Conservation (phyloP, 208 protist species). For the Crithidia bombi region DNA sequence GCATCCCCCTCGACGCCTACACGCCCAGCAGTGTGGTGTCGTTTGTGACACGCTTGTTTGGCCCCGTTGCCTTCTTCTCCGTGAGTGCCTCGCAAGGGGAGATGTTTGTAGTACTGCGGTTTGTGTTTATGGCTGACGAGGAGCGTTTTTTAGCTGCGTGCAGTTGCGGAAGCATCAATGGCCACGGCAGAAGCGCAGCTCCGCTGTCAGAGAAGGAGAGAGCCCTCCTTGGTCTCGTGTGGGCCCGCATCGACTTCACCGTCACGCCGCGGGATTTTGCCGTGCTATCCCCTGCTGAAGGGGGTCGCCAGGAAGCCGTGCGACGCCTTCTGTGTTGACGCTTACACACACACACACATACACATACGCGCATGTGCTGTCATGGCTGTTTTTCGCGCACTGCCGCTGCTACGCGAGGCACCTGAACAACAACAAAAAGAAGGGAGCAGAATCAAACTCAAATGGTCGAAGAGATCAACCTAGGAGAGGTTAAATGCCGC, state of each 20-base stretch:
- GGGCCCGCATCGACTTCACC: constrained; percentile 3
- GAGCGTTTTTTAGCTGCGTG: constrained; percentile 25
- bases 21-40: constrained; percentile 29
- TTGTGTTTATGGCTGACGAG: constrained; percentile 37
- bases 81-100: not conserved
- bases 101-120: constrained; percentile 30
- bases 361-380: no score
- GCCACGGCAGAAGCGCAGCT: not conserved
- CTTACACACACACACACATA: no score
- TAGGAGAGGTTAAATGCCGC: no score
- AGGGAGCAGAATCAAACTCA: no score
- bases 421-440: no score
- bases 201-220: constrained; percentile 14
- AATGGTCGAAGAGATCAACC: no score
- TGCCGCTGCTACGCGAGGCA: no score
- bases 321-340: not conserved
- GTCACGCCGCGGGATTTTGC: constrained; percentile 7
- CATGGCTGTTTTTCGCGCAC: no score
- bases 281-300: not conserved
- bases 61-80: constrained; percentile 34
- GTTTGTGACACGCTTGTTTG: constrained; percentile 35
- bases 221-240: not conserved
- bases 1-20: constrained; percentile 24
- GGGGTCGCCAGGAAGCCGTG: not conserved
- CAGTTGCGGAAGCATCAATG: not conserved